Evolutionary conservation across 345 rosid species (phyloP).

Genomic region (Gossypium sturtianum): DNA sequence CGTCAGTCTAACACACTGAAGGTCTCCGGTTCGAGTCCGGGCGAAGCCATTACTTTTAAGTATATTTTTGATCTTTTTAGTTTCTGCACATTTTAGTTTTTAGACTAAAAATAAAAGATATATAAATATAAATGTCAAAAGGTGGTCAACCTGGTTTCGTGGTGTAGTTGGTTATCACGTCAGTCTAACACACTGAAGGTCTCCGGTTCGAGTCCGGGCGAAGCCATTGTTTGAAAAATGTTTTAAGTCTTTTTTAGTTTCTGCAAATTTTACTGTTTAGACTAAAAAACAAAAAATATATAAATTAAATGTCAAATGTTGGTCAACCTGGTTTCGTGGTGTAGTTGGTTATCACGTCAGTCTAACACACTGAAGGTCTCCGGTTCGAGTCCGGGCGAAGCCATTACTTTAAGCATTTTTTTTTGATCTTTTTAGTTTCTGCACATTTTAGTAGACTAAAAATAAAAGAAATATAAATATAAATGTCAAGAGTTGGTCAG

Average conservation of each 20-base stretch:
- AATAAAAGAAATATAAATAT: fast-evolving
- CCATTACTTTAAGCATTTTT: slow-evolving; percentile 18
- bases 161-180: slow-evolving; percentile 99
- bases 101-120: too few relatives aligned
- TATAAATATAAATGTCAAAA: too few relatives aligned
- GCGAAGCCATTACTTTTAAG: slow-evolving; percentile 6
- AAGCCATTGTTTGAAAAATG: fast-evolving
- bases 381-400: slow-evolving; percentile 93
- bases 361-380: slow-evolving; percentile 97
- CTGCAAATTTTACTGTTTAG: too few relatives aligned
- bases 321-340: slow-evolving; percentile 61
- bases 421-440: too few relatives aligned
- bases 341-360: slow-evolving; percentile 98
- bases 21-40: slow-evolving; percentile 96
- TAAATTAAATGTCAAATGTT: too few relatives aligned
- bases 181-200: slow-evolving; percentile 98
- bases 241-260: too few relatives aligned
- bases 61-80: too few relatives aligned
- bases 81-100: too few relatives aligned
- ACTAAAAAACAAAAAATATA: too few relatives aligned
- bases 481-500: fast-evolving
- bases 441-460: too few relatives aligned
- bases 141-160: slow-evolving; percentile 43
- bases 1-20: slow-evolving; percentile 98
- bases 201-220: slow-evolving; percentile 91